Evolutionary conservation across 805 yeast genomes (phyloP).

Genomic region (Schwanniomyces polymorphus): DNA sequence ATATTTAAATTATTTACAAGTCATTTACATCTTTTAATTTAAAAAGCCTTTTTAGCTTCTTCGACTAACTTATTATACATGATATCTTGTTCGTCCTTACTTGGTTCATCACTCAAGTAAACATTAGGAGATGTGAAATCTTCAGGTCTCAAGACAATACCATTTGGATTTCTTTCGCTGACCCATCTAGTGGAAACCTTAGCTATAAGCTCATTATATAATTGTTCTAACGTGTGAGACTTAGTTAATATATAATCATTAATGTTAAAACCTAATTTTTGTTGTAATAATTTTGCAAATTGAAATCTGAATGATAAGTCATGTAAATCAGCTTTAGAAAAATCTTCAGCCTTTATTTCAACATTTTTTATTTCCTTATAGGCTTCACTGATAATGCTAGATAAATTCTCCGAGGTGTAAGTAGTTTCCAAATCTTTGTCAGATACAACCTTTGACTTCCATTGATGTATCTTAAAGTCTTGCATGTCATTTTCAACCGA

Average conservation of each 20-base stretch:
- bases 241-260: slow-evolving; percentile 51
- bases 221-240: slow-evolving; percentile 36
- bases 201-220: slow-evolving; percentile 37
- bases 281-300: slow-evolving; percentile 48
- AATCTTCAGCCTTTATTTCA: slow-evolving; percentile 14
- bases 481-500: slow-evolving; percentile 31
- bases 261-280: slow-evolving; percentile 49
- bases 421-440: slow-evolving; percentile 26
- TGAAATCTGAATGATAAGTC: slow-evolving; percentile 52
- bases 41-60: slow-evolving; percentile 37
- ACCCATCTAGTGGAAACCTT: slow-evolving; percentile 44
- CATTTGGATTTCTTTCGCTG: slow-evolving; percentile 74
- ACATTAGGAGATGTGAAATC: slow-evolving; percentile 62
- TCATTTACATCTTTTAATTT: neutral
- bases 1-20: slow-evolving; percentile 5
- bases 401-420: slow-evolving; percentile 23
- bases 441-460: slow-evolving; percentile 30
- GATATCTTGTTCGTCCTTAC: slow-evolving; percentile 44
- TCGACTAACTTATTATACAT: slow-evolving; percentile 46
- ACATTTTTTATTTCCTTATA: slow-evolving; percentile 18
- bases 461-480: slow-evolving; percentile 31
- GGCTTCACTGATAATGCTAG: slow-evolving; percentile 23
- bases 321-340: slow-evolving; percentile 20
- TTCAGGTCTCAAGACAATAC: slow-evolving; percentile 57
- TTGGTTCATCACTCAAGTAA: slow-evolving; percentile 51